Evolutionary conservation across 352 stramenopile species (phyloP).

Genomic region (Globisporangium cystogenes): DNA sequence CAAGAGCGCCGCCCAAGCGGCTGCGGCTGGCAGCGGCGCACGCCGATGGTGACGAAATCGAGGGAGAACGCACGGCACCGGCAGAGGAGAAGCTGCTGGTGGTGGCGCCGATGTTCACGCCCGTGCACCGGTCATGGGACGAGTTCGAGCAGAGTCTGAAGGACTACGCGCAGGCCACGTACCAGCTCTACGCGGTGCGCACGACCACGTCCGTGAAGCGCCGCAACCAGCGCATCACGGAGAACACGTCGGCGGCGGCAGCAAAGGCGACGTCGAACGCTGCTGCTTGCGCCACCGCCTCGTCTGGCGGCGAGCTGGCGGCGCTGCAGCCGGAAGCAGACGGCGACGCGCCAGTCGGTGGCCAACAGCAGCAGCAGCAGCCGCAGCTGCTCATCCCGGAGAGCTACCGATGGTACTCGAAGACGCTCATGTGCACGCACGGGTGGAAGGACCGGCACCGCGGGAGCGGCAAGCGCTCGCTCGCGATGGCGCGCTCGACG

Average conservation of each 20-base stretch:
- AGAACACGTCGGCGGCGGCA: constrained; percentile 18
- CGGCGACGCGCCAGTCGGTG: too few species aligned
- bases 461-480: constrained; percentile 57
- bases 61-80: neutral
- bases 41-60: neutral
- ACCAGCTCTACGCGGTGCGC: constrained; percentile 72
- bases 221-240: constrained; percentile 62
- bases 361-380: neutral
- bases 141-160: constrained; percentile 60
- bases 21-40: neutral
- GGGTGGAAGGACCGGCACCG: constrained; percentile 71
- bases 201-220: constrained; percentile 71
- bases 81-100: constrained; percentile 9
- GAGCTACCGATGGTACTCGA: constrained; percentile 72
- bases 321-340: neutral
- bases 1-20: neutral
- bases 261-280: neutral
- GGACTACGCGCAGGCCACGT: constrained; percentile 49
- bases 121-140: constrained; percentile 57
- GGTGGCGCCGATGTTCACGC: constrained; percentile 34
- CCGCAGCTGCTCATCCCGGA: constrained; percentile 53
- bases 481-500: constrained; percentile 53
- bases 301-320: neutral
- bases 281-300: too few species aligned
- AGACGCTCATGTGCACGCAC: constrained; percentile 79